These are phyloP conservation scores for Calonectria pseudoturangicola DNA, from an alignment of 2,329 filamentous ascomycete genomes.

Conservation along the genomic window DNA sequence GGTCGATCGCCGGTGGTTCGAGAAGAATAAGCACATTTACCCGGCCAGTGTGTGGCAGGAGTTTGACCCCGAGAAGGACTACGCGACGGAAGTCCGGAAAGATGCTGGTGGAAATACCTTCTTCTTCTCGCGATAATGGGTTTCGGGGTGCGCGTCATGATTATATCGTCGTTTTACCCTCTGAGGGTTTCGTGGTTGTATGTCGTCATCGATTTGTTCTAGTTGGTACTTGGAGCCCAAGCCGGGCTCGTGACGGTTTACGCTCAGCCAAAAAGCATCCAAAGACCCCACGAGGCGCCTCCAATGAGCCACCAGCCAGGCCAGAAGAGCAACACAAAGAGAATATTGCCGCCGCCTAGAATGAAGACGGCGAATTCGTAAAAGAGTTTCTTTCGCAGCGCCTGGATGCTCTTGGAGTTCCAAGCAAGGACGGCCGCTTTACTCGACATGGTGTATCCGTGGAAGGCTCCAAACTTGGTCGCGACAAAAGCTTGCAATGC, in stretches of 20 bases:
- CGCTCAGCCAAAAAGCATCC: conserved; percentile 59
- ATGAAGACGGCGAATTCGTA: conserved; percentile 72
- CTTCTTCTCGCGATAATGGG: conserved; percentile 79
- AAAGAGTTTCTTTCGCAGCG: conserved; percentile 67
- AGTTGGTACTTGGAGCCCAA: conserved; percentile 37
- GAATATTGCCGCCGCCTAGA: conserved; percentile 68
- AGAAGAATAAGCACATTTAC: conserved; percentile 98
- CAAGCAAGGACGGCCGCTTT: conserved; percentile 58
- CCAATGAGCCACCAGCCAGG: conserved; percentile 73
- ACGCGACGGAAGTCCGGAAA: conserved; percentile 84
- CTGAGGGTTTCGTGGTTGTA: conserved; percentile 9
- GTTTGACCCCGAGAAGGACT: conserved; percentile 93
- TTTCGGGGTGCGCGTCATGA: conserved; percentile 26
- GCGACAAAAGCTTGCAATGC: conserved; percentile 54
- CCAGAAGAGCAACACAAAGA: conserved; percentile 73
- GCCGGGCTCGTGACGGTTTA: conserved; percentile 29
- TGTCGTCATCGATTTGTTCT: conserved; percentile 33
- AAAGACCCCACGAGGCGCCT: conserved; percentile 58
- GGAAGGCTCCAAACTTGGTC: conserved; percentile 56
- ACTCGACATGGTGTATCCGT: conserved; percentile 55
- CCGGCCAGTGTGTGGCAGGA: conserved; percentile 97
- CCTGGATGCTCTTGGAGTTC: conserved; percentile 60
- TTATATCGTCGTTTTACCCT: conserved; percentile 29
- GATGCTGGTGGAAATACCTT: conserved; percentile 94
- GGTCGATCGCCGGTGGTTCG: conserved; percentile 97